phyloP scores from a whole-genome alignment of 148 eudicot species.

The Chenopodium album region DNA sequence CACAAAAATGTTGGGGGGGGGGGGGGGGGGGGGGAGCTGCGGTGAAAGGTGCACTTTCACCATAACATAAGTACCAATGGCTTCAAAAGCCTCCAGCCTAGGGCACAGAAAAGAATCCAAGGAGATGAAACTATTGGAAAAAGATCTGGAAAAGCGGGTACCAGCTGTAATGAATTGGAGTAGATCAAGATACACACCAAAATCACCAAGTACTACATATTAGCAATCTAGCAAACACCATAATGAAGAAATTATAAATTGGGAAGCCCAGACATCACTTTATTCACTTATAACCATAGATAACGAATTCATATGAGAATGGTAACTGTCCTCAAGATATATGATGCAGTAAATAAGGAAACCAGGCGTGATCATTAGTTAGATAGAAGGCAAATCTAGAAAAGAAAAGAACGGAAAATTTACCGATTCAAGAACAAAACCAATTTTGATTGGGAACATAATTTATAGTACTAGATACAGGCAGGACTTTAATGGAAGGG shows the following conservation, averaged over 20 bases:
- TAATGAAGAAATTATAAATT: neutral
- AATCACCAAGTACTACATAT: neutral
- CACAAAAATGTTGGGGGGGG: neutral
- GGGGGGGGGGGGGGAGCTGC: neutral
- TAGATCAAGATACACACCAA: neutral
- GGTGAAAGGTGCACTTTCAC: neutral
- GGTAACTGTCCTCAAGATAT: neutral
- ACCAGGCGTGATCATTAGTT: neutral
- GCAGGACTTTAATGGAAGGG: neutral
- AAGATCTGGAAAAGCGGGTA: neutral
- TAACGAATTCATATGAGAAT: too few species aligned
- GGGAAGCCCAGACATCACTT: too few species aligned
- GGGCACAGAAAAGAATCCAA: neutral
- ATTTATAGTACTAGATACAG: neutral
- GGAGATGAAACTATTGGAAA: neutral
- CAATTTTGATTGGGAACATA: neutral
- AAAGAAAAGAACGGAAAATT: neutral
- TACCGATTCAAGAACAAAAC: neutral
- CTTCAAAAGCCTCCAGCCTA: neutral
- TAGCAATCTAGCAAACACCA: neutral
- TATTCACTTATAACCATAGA: too few species aligned
- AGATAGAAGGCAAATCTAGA: neutral
- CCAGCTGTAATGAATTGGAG: too few species aligned
- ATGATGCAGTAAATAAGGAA: neutral
- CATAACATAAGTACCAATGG: neutral